Evolutionary conservation across 2,329 filamentous ascomycete species (phyloP), one percentile per base, ranked within the genome.

Genomic region (Trichoderma afroharzianum): DNA sequence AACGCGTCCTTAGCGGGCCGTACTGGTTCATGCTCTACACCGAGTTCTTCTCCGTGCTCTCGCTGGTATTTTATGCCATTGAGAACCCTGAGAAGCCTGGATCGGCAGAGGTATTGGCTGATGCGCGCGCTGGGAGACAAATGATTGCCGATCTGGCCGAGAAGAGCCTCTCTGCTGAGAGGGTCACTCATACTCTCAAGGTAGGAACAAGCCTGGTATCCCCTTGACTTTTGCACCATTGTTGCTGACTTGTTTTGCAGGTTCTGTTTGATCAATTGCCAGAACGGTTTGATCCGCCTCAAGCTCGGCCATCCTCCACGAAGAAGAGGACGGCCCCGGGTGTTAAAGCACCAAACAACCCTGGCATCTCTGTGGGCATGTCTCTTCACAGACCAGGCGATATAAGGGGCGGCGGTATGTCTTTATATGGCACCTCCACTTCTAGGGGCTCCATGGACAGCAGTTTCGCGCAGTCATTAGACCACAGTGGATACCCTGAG

Each of bases 11-110:
- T n/a, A 91, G 92, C 73, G 93, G 93, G 1, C 92, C 93, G 0
- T 95, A 94, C 80, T 96, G 93, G 93, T 95, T 95, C 78, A 92
- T 93, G 75, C 89, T 95, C 78, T 95, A 94, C 78, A 94, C 92
- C 3, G 92, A 93, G 18, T 95, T 94, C 81, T 95, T 94, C 78
- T 91, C 92, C 15, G 92, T 95, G 36, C 83, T 96, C 36, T 93
- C 93, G 0, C 84, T 96, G 59, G 85, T 95, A 1, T 96, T 93
- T 77, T 95, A 92, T 77, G 91, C 92, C 1, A 84, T 94, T 15
- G 93, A 95, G 78, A 95, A 95, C 74, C 92, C 92, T 1, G 89
- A 93, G 72, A 93, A 92, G 77, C 83, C 87, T 4, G 92, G 91
- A 1, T 91, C 91, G 6, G 87, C 91, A 66, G 94, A 97, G 73